Conservation (phyloP, 257 asterid species). For the Nicotiana benthamiana region DNA sequence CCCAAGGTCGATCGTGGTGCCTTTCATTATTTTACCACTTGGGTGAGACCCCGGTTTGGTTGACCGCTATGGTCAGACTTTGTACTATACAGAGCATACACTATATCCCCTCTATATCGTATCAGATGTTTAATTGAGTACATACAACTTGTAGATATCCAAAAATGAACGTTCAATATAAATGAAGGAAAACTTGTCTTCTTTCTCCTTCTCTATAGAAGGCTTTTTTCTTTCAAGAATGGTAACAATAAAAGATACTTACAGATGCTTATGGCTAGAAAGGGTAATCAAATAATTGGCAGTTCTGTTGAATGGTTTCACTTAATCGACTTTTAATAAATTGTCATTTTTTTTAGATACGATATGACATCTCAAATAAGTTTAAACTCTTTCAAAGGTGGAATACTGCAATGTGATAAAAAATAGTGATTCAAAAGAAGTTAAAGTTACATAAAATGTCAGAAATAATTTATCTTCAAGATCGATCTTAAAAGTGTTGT, state of each 20-base stretch:
- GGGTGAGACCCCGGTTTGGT: too few species aligned
- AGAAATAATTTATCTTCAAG: not conserved
- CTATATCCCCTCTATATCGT: not conserved
- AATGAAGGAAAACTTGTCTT: not conserved
- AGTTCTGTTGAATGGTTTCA: not conserved
- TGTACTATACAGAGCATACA: too few species aligned
- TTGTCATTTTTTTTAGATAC: too few species aligned
- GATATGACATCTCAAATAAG: not conserved
- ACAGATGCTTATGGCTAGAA: too few species aligned
- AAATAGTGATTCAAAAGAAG: not conserved
- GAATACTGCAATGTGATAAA: too few species aligned
- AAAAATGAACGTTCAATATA: too few species aligned
- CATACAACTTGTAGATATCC: not conserved
- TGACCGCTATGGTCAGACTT: too few species aligned
- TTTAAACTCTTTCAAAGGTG: too few species aligned
- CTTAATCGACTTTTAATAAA: too few species aligned
- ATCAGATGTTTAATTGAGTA: not conserved
- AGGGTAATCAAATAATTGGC: not conserved
- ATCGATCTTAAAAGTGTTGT: not conserved
- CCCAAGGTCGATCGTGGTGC: too few species aligned
- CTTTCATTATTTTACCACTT: too few species aligned
- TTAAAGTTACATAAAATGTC: not conserved
- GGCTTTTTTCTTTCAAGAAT: not conserved
- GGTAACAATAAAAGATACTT: not conserved
- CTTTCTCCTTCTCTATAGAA: not conserved